Evolutionary conservation across 805 yeast genomes (phyloP), one percentile per base, ranked within the genome.

Genomic region (Wickerhamomyces chambardii): DNA sequence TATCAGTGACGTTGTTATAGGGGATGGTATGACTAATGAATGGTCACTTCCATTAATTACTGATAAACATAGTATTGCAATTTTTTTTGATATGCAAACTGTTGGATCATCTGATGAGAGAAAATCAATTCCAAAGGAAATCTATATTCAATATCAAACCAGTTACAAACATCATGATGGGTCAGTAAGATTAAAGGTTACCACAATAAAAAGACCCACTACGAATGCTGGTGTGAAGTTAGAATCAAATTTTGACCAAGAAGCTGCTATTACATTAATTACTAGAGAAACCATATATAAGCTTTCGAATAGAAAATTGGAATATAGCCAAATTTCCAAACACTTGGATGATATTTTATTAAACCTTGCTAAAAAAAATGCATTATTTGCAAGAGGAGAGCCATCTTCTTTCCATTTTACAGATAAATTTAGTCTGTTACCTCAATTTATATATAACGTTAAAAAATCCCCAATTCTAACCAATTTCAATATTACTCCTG

Each of bases 401-500:
- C 78, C 86, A 33, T 63, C 67, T 34, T 78, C 92, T 16, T 87
- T 92, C 66, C 66, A 90, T 48, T 66, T 90, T 42, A 75, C 85
- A 2, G 82, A 78, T 37, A 81, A 78, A 52, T 86, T 86, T 57
- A 75, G 84, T 32, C 66, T 86, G 54, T 78, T 85, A 50, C 97
- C 97, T 17, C 96, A 89, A 59, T 90, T 92, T 53, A 78, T 89
- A 56, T 92, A 83, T 65, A 92, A 90, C 58, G 67, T 90, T 61
- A 78, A 96, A 58, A 78, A 96, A 55, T 84, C 95, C 3, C 97
- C 89, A 62, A 85, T 92, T 58, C 66, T 90, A 59, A 89, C 84
- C 55, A 94, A 86, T 31, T 90, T 90, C 70, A 90, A 90, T 62
- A 86, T 85, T 58, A 89, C 97, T 10, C 97, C 97, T 2, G 98